Base-by-base conservation (phyloP, 768 basidiomycete genomes). In the Clathrus columnatus region DNA sequence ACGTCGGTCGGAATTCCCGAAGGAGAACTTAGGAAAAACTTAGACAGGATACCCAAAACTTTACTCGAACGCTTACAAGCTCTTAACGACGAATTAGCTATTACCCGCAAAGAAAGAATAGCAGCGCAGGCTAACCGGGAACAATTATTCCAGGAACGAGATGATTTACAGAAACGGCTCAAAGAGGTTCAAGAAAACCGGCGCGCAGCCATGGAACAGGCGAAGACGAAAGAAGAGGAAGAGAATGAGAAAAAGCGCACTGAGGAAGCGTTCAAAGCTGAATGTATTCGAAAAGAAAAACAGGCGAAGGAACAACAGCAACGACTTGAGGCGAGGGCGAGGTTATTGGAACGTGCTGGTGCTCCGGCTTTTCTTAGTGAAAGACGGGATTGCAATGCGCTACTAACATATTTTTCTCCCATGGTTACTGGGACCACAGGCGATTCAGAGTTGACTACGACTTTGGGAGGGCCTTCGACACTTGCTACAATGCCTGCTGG, bases 311-410 rank as follows among this genome's bases (percentile, higher is more conserved):
- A 48, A 30, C 45, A 30, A 28, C 44, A 47, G 46, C 20, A 48
- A 26, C 44, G 54, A 6, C n/a, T 42, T 1, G 45, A 55, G 28
- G 54, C 54, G 5, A 27, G 30, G 29, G 46, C 28, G 24, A 26
- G 45, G 14, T 30, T 55, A n/a, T 32, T 55, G 46, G 54, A 55
- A 32, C 46, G 30, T n/a, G 54, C 54, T 16, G 21, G 54, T 5
- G 46, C 23, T 16, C 54, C 54, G 17, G 54, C 54, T 17, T 55
- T 48, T 42, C 24, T 29, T 5, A 20, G n/a, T 7, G 24, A 55
- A 21, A 55, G 28, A 48, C 45, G 46, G 10, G 54, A 46, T 30
- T 55, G 54, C 29, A 44, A 47, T 28, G 29, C 45, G n/a, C 28
- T 55, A 24, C 43, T 55, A 27, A 26, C 46, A 16, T 55, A 47